A percentile compares a stretch with the other conserved stretches of the same genome.
phyloP scores from a whole-genome alignment of 108 stramenopile species.

The Cyclotella baltica region DNA sequence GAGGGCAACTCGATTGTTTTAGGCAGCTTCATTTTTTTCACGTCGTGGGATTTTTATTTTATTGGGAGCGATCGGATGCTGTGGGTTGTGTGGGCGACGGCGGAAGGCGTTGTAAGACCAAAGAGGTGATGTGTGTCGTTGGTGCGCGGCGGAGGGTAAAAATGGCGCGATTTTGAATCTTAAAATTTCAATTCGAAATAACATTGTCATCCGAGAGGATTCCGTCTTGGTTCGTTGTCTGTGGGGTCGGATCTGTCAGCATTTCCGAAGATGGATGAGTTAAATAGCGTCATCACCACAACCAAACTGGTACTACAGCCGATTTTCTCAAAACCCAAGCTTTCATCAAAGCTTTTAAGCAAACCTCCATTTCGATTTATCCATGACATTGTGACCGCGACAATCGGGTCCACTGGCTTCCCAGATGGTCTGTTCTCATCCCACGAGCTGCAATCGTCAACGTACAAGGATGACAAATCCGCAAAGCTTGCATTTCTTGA shows the following conservation, averaged over 20 bases:
- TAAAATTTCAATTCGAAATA: too few relatives aligned
- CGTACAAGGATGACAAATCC: conserved; percentile 45
- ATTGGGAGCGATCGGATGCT: too few relatives aligned
- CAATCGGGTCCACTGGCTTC: conserved; percentile 49
- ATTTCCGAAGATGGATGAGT: neutral
- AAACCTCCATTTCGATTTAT: conserved; percentile 59
- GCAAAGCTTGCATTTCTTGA: conserved; percentile 52
- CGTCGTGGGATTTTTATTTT: too few relatives aligned
- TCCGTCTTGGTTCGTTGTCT: neutral
- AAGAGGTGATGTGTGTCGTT: too few relatives aligned
- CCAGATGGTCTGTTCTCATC: conserved; percentile 34
- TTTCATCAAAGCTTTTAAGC: conserved; percentile 34
- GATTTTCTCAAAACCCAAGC: conserved; percentile 47
- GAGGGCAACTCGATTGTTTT: neutral
- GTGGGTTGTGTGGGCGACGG: too few relatives aligned
- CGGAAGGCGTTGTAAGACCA: too few relatives aligned
- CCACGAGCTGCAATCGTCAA: conserved; percentile 50
- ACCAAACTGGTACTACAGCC: conserved; percentile 36
- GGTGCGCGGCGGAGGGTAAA: too few relatives aligned
- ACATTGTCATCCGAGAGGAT: too few relatives aligned
- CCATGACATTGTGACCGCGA: conserved; percentile 49
- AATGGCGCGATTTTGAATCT: too few relatives aligned
- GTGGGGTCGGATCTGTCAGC: neutral
- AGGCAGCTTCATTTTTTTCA: conserved; percentile 15
- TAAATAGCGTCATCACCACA: conserved; percentile 36